Evolutionary conservation across 768 basidiomycete species (phyloP).

Genomic region (Mycena rosella): DNA sequence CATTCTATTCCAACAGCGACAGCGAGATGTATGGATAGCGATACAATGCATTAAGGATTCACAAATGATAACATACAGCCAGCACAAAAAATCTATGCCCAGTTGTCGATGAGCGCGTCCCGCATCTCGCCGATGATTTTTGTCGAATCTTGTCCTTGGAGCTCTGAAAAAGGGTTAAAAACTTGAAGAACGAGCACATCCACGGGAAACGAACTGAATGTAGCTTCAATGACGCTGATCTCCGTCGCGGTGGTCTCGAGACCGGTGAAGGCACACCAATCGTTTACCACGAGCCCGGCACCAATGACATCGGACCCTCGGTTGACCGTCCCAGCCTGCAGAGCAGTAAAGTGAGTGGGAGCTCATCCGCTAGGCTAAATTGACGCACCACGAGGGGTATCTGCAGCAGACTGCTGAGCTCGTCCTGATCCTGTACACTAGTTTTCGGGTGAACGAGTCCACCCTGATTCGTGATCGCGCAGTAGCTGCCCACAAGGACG

Average conservation of each 20-base stretch:
- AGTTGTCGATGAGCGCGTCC: conserved; percentile 91
- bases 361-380: background rate
- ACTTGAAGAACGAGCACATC: conserved; percentile 1
- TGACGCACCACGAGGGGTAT: conserved; percentile 91
- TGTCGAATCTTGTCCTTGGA: conserved; percentile 85
- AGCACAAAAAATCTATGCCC: conserved; percentile 68
- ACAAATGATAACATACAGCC: conserved; percentile 28
- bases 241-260: conserved; percentile 99
- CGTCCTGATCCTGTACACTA: conserved; percentile 97
- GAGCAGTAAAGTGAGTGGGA: conserved; percentile 16
- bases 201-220: conserved; percentile 82
- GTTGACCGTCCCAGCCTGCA: conserved; percentile 96
- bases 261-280: conserved; percentile 99
- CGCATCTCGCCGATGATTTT: conserved; percentile 94
- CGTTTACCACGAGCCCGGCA: conserved; percentile 97
- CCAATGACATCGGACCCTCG: conserved; percentile 98
- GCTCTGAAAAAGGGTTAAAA: conserved; percentile 60
- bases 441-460: conserved; percentile 99
- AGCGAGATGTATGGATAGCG: conserved; percentile 26
- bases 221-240: conserved; percentile 96
- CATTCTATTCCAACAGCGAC: conserved; percentile 19
- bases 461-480: conserved; percentile 95
- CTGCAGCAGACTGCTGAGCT: conserved; percentile 93
- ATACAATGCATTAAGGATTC: conserved; percentile 34
- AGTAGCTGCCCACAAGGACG: conserved; percentile 96